phyloP scores from a whole-genome alignment of 345 rosid species.

The Triadica sebifera region DNA sequence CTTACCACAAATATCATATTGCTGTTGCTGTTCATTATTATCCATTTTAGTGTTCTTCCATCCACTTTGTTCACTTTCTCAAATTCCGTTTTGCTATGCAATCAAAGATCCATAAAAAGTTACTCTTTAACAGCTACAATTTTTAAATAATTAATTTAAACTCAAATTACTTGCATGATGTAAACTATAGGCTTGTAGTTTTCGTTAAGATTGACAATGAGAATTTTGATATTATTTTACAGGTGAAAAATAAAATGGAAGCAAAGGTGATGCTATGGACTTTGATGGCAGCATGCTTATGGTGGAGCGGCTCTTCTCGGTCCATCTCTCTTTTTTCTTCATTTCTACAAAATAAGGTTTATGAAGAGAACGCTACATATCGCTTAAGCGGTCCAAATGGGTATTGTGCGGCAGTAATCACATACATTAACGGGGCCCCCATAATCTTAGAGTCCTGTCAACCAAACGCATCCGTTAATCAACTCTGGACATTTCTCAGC shows the following conservation, averaged over 20 bases:
- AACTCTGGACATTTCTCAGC: neutral
- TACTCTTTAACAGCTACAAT: no score
- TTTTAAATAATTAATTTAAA: no score
- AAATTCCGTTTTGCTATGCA: no score
- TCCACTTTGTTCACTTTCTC: no score
- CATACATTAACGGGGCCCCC: neutral
- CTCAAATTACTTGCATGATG: no score
- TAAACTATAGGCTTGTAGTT: no score
- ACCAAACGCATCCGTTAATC: neutral
- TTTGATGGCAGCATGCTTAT: neutral
- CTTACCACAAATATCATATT: no score
- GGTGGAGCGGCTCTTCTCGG: neutral
- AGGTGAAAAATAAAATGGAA: neutral
- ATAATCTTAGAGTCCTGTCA: neutral
- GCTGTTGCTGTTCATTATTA: no score
- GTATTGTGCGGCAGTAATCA: neutral
- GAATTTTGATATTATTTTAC: neutral
- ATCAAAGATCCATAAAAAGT: no score
- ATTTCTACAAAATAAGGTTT: neutral
- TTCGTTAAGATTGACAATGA: neutral
- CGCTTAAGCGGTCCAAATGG: neutral
- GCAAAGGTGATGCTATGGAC: neutral
- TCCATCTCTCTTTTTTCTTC: neutral
- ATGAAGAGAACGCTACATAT: neutral
- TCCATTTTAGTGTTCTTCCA: no score